These are phyloP conservation scores for Apiotrichum porosum DNA, from an alignment of 1,284 basidiomycete species.

Conservation along the genomic window DNA sequence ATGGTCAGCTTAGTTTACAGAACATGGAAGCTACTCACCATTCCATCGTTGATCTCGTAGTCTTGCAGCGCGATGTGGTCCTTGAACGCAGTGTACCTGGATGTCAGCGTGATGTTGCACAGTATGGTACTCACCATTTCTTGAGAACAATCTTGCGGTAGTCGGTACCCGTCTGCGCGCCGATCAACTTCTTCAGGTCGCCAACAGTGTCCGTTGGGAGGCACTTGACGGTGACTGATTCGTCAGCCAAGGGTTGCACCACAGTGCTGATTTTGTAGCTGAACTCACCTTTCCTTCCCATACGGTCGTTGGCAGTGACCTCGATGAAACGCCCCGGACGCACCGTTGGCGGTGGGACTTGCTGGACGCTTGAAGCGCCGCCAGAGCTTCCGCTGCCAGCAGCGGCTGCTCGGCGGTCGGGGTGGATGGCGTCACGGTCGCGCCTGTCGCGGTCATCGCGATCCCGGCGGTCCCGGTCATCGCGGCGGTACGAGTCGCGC, in stretches of 20 bases:
- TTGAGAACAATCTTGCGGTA: conserved; percentile 82
- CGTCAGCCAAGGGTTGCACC: too few species aligned
- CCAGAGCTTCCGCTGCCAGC: neutral
- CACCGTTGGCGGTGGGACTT: conserved; percentile 5
- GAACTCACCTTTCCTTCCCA: conserved; percentile 81
- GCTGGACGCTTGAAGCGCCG: too few species aligned
- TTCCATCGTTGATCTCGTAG: conserved; percentile 91
- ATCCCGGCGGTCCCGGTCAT: conserved; percentile 9
- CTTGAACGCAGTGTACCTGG: conserved; percentile 85
- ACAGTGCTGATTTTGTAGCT: too few species aligned
- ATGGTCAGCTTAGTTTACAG: too few species aligned
- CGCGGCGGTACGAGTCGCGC: conserved; percentile 1
- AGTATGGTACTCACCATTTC: conserved; percentile 71
- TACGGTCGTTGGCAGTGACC: conserved; percentile 94
- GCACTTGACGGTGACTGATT: conserved; percentile 86
- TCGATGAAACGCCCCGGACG: conserved; percentile 53
- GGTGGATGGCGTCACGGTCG: neutral
- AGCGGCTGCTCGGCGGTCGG: neutral
- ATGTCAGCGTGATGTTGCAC: neutral
- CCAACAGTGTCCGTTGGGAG: conserved; percentile 93
- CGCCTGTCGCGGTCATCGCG: conserved; percentile 3
- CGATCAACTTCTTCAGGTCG: conserved; percentile 93
- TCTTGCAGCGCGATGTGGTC: conserved; percentile 90
- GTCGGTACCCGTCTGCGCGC: conserved; percentile 90
- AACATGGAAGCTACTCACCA: conserved; percentile 50